Percentiles rank a stretch among this genome's conserved stretches.
phyloP scores from a whole-genome alignment of 495 filamentous ascomycete genomes.

The Neurospora sp. region DNA sequence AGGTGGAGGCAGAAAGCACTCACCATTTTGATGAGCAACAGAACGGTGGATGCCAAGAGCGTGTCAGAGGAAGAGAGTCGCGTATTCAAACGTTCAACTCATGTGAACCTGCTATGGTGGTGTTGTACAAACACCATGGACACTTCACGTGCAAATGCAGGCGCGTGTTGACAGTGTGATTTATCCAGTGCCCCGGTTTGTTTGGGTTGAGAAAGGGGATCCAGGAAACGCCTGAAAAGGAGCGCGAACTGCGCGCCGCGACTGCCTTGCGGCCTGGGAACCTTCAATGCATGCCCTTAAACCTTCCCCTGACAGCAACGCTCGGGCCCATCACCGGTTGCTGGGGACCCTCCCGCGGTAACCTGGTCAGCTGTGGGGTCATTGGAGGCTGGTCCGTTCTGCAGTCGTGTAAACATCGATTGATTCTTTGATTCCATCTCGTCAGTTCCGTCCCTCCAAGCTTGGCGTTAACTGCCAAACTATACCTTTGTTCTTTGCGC shows the following conservation, averaged over 20 bases:
- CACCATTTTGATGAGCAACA: slow-evolving; percentile 8
- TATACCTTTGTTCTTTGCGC: background rate
- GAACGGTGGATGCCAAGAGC: background rate
- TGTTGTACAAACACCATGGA: background rate
- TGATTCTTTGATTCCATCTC: background rate
- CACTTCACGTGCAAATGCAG: background rate
- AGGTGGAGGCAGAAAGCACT: slow-evolving; percentile 4
- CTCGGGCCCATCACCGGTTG: background rate
- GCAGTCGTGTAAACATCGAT: background rate
- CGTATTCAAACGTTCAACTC: slow-evolving; percentile 1
- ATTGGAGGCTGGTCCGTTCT: background rate
- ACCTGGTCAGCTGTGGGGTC: background rate
- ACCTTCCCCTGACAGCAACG: background rate
- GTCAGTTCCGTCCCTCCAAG: background rate
- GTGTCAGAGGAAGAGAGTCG: slow-evolving; percentile 1
- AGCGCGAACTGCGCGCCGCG: background rate
- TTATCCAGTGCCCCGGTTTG: background rate
- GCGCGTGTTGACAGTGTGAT: background rate
- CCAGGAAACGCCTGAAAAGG: background rate
- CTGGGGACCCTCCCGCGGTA: background rate
- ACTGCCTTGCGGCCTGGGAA: background rate
- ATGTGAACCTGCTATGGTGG: background rate
- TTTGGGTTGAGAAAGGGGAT: background rate
- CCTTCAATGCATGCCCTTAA: background rate
- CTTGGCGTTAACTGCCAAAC: background rate